Evolutionary conservation across 108 stramenopile genomes (phyloP).

Genomic region (Cyclotella cryptica): DNA sequence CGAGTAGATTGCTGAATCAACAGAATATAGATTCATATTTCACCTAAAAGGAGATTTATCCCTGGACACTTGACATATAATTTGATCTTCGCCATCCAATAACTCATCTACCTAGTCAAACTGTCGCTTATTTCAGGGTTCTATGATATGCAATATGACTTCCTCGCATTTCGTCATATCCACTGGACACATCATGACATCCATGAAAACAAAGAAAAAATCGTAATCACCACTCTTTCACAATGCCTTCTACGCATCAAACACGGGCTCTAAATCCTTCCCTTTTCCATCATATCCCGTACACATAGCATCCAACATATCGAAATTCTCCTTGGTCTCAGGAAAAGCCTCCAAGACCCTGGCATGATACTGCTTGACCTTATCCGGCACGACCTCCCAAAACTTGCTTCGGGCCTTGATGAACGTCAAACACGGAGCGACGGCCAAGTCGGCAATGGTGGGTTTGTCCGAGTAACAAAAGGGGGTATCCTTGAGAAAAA

Average conservation of each 20-base stretch:
- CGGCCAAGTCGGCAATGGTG: conserved; percentile 56
- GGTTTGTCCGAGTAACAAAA: conserved; percentile 36
- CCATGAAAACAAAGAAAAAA: too few species aligned
- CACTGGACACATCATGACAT: too few species aligned
- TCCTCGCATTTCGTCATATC: too few species aligned
- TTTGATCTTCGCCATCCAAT: too few species aligned
- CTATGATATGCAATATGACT: too few species aligned
- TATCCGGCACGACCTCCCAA: conserved; percentile 39
- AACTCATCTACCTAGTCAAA: too few species aligned
- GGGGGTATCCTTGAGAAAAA: conserved; percentile 44
- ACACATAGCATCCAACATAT: conserved; percentile 38
- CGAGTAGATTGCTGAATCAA: too few species aligned
- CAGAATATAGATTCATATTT: too few species aligned
- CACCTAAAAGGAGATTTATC: too few species aligned
- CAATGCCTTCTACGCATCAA: background rate
- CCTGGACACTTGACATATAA: too few species aligned
- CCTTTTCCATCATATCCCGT: conserved; percentile 20
- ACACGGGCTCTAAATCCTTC: conserved; percentile 16
- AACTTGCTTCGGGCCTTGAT: conserved; percentile 39
- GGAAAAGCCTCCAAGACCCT: conserved; percentile 42
- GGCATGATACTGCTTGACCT: conserved; percentile 44
- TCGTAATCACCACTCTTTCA: too few species aligned
- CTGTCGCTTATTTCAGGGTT: too few species aligned
- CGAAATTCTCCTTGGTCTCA: conserved; percentile 40
- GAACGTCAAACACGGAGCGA: conserved; percentile 32